Evolutionary conservation across 2,329 filamentous ascomycete species (phyloP).

Genomic region (Dactylellina sp.): DNA sequence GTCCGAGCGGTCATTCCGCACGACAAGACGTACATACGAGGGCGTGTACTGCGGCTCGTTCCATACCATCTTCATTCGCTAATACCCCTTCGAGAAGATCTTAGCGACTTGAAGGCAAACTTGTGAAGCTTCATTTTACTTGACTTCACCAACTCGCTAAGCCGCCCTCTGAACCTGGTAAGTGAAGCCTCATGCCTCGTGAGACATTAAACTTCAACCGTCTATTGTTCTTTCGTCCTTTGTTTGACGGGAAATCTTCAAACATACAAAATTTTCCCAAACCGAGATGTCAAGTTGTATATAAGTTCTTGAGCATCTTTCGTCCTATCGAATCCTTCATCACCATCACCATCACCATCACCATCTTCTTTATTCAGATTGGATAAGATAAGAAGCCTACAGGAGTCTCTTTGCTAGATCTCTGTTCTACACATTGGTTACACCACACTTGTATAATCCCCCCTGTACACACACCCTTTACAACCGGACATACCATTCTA

Average conservation of each 20-base stretch:
- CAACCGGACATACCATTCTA: neutral
- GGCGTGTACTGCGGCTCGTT: constrained; percentile 54
- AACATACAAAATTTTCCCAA: neutral
- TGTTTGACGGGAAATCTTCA: neutral
- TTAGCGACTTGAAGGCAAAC: constrained; percentile 30
- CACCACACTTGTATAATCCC: constrained; percentile 16
- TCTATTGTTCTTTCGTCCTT: constrained; percentile 12
- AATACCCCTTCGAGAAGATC: constrained; percentile 48
- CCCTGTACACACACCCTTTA: neutral
- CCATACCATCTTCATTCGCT: constrained; percentile 40
- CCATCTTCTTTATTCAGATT: too few relatives aligned
- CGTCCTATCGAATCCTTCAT: constrained; percentile 19
- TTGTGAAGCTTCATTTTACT: constrained; percentile 33
- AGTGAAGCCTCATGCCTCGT: constrained; percentile 55
- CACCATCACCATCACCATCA: constrained; percentile 8
- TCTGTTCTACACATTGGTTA: neutral
- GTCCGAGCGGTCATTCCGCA: too few relatives aligned
- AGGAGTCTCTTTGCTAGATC: neutral
- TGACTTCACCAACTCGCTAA: constrained; percentile 54
- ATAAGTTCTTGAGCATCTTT: constrained; percentile 33
- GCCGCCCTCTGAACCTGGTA: constrained; percentile 53
- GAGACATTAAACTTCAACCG: constrained; percentile 29
- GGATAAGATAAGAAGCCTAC: too few relatives aligned
- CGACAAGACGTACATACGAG: too few relatives aligned
- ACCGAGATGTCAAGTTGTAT: constrained; percentile 20